Base-by-base conservation (phyloP, 768 basidiomycete species). In the Auriscalpium orientale region DNA sequence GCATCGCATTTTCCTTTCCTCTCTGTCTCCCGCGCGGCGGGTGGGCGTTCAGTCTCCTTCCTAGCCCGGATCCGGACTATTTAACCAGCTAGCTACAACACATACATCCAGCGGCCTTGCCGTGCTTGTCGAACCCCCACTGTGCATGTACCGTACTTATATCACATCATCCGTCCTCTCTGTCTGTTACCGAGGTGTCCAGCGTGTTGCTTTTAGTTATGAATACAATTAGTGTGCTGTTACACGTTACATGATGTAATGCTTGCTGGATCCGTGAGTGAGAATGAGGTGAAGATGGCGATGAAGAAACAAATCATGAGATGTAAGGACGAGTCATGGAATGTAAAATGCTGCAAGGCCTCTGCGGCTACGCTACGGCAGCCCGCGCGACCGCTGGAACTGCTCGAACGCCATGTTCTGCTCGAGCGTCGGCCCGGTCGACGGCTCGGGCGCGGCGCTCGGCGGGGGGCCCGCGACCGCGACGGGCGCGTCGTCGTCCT, bases 321-420 rank as follows among this genome's bases (percentile, higher is more conserved):
- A 28, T 2, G 2, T 5, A 28, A 5, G 2, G 5, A 3, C 5
- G 3, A 28, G 22, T 28, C 28, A 28, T 28, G 28, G 7, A 7
- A 28, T 28, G 28, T 28, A 5, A 28, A 28, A 7, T 3, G 28
- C 22, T 28, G 28, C 28, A 28, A 28, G 28, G 7, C 4, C 28
- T 28, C 28, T 28, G 28, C 28, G 28, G 28, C 28, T 28, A 28
- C 28, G 28, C 28, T 28, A 20, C 6, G 15, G 20, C 43, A 44
- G 43, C 15, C 37, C 50, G 7, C 52, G 15, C 49, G 57, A 60
- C 43, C 62, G 67, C 50, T 74, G 73, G 16, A 81, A 80, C 49
- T 78, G 79, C 59, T 81, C 87, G 60, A 89, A 91, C 6, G 88
- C 89, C 85, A 90, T 87, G 62, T 86, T 89, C 70, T 91, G 89